These are phyloP conservation scores for Colletotrichum scovillei DNA, from an alignment of 2,329 filamentous ascomycete genomes.

Conservation along the genomic window DNA sequence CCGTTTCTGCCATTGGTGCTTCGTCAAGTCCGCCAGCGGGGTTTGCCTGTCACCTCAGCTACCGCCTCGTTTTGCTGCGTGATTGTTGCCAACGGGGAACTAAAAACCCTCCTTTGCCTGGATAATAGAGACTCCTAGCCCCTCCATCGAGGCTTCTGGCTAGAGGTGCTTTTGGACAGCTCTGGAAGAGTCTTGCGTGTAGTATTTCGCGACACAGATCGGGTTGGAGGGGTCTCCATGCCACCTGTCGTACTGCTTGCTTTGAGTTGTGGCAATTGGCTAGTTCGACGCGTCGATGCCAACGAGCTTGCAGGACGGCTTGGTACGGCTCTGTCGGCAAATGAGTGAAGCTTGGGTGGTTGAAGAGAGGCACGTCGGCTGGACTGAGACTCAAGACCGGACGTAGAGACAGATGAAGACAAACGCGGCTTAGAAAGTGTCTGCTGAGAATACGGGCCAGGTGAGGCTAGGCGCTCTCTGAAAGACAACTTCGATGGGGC, in stretches of 20 bases:
- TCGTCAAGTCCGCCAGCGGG: conserved; percentile 34
- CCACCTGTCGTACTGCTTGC: conserved; percentile 51
- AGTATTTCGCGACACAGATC: conserved; percentile 57
- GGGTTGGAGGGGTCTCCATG: conserved; percentile 59
- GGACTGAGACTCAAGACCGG: conserved; percentile 45
- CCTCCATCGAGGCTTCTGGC: conserved; percentile 63
- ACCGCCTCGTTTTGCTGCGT: not conserved
- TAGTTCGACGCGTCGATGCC: conserved; percentile 61
- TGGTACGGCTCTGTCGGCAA: conserved; percentile 43
- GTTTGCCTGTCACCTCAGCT: conserved; percentile 4
- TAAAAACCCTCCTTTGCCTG: not conserved
- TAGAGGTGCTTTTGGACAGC: conserved; percentile 44
- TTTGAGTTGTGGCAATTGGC: conserved; percentile 64
- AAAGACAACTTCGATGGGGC: conserved; percentile 61
- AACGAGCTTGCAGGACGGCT: conserved; percentile 68
- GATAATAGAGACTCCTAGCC: conserved; percentile 41
- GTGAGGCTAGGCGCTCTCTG: conserved; percentile 63
- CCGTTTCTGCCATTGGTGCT: not conserved
- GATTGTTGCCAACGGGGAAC: not conserved
- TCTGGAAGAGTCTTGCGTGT: conserved; percentile 52
- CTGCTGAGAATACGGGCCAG: conserved; percentile 60
- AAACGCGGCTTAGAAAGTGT: conserved; percentile 57
- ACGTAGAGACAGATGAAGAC: conserved; percentile 56
- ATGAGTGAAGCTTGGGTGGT: conserved; percentile 51
- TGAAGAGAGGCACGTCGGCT: conserved; percentile 66